Conservation (phyloP, 352 stramenopile genomes). For the Saprolegnia diclina region DNA sequence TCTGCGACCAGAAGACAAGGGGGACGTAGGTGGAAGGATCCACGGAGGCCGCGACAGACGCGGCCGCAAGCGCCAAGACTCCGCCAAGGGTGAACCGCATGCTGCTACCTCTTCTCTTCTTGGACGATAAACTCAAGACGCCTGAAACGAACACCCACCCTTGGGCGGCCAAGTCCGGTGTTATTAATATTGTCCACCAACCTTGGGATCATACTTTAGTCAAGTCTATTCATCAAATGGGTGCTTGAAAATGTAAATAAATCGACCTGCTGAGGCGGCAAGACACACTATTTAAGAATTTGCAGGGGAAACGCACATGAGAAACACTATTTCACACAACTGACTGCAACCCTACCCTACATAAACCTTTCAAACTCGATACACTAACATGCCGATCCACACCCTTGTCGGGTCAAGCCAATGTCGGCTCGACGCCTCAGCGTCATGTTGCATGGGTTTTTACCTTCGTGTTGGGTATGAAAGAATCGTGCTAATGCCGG, state of each 20-base stretch:
- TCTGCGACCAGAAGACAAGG: slow-evolving; percentile 19
- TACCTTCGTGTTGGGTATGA: too few relatives aligned
- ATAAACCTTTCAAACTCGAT: neutral
- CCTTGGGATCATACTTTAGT: neutral
- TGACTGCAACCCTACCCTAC: slow-evolving; percentile 17
- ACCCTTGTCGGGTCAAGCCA: too few relatives aligned
- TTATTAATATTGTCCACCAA: neutral
- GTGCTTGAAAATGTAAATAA: neutral
- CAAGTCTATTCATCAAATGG: neutral
- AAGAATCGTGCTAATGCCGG: too few relatives aligned
- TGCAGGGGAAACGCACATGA: neutral
- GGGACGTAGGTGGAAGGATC: slow-evolving; percentile 15
- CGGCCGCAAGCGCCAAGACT: slow-evolving; percentile 12
- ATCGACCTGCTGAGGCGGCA: neutral
- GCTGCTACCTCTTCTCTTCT: slow-evolving; percentile 14
- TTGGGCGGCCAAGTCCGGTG: neutral
- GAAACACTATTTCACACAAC: slow-evolving; percentile 1
- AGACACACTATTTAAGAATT: neutral
- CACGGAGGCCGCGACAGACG: neutral
- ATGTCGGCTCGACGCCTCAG: too few relatives aligned
- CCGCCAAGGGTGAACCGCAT: slow-evolving; percentile 17
- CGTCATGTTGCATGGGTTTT: too few relatives aligned
- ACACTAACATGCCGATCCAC: neutral
- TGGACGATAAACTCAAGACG: neutral
- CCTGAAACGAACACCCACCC: neutral